phyloP scores from a whole-genome alignment of 345 rosid species.

The Eucalyptus fibrosa region DNA sequence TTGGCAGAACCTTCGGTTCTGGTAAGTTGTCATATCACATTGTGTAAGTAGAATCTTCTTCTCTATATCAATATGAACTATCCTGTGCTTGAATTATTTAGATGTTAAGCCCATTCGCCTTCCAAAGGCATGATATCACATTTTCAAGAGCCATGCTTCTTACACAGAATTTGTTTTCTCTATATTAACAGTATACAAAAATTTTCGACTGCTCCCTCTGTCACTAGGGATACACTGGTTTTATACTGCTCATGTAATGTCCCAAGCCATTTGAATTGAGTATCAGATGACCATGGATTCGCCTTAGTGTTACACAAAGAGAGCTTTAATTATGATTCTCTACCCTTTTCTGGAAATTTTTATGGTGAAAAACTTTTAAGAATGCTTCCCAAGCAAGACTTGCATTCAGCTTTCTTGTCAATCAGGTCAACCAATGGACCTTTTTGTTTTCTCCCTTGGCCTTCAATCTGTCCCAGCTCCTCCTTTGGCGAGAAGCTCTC shows the following conservation, averaged over 20 bases:
- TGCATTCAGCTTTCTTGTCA: background rate
- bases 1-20: conserved; percentile 90
- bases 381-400: background rate
- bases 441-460: background rate
- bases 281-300: background rate
- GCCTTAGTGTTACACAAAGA: background rate
- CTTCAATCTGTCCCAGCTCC: background rate
- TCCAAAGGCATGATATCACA: background rate
- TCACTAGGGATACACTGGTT: background rate
- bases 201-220: background rate
- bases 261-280: background rate
- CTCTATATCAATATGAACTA: background rate
- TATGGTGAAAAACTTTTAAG: background rate
- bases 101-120: background rate
- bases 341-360: background rate
- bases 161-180: background rate
- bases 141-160: background rate
- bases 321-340: background rate
- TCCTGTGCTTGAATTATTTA: background rate
- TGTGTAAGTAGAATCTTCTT: background rate
- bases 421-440: background rate
- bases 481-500: background rate
- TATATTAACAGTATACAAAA: background rate
- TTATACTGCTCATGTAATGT: background rate
- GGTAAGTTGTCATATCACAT: conserved; percentile 25